Base-by-base conservation (phyloP, 78 protist species). In the Emiliania huxleyi region DNA sequence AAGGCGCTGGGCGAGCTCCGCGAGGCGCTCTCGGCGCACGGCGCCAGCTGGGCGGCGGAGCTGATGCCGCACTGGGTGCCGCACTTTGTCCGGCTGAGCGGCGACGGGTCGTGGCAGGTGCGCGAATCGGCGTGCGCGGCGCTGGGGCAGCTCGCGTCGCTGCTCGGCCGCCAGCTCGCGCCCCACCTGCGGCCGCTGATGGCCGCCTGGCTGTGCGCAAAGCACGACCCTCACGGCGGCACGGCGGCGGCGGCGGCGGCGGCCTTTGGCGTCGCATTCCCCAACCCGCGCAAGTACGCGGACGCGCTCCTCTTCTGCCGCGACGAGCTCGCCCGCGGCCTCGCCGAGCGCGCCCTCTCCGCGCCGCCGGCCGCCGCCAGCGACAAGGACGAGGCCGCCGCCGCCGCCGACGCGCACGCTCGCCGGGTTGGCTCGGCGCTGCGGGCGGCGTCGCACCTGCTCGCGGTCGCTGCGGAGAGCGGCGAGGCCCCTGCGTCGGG, bases 1-100 rank as follows among this genome's bases (percentile, higher is more conserved):
- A 75, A 77, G 69, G 93, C 73, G 46, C 73, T 91, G 37, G 73
- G 38, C 46, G 93, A 91, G 62, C 88, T 91, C 40, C 19, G 21
- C 52, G 93, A 48, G 44, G 87, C 11, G n/a, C 25, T 23, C 35
- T 56, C 49, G 0, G 93, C 71, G 43, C 48, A 11, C 29, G 29
- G 23, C 2, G 89, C 40, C 2, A 79, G 42, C 35, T 69, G 48
- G 46, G 2, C 23, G 23, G 85, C 42, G 22, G 46, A 2, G 42
- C 42, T 56, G 38, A 19, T 71, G 38, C 62, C 92, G 26, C 85
- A n/a, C n/a, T 91, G 75, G 87, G 46, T 46, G 81, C 35, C 12
- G 75, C 2, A 19, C 69, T 91, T 77, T 49, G 33, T 12, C 38
- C 18, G 35, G 22, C 44, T 71, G 23, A 19, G 69, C 29, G 84